Evolutionary conservation across 129 eudicot species (phyloP).

Genomic region (Lonicera japonica): DNA sequence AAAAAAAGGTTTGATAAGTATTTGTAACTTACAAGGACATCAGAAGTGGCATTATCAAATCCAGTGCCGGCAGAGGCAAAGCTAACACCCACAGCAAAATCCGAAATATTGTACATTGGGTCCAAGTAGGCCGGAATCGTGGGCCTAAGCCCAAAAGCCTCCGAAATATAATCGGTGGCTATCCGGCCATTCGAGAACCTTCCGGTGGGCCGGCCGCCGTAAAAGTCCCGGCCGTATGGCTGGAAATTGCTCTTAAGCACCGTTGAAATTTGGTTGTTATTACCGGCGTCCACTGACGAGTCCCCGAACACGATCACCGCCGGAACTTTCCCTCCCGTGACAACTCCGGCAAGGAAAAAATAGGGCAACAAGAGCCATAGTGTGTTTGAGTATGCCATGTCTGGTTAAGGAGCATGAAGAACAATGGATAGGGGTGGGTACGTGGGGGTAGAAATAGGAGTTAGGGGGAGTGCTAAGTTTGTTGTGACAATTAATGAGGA

Average conservation of each 20-base stretch:
- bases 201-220: slow-evolving; percentile 66
- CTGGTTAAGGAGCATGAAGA: neutral
- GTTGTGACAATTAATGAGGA: too few species aligned
- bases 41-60: slow-evolving; percentile 66
- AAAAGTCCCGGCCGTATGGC: slow-evolving; percentile 79
- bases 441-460: neutral
- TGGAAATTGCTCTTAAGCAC: slow-evolving; percentile 63
- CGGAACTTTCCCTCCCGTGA: slow-evolving; percentile 39
- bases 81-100: slow-evolving; percentile 63
- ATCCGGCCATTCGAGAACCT: slow-evolving; percentile 76
- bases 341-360: neutral
- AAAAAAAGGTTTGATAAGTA: too few species aligned
- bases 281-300: slow-evolving; percentile 59
- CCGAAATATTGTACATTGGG: slow-evolving; percentile 48
- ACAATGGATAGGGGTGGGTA: neutral
- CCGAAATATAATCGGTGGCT: slow-evolving; percentile 70
- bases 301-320: slow-evolving; percentile 81
- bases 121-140: slow-evolving; percentile 75
- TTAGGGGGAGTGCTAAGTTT: neutral
- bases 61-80: slow-evolving; percentile 95
- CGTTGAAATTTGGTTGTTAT: slow-evolving; percentile 25
- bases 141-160: slow-evolving; percentile 13
- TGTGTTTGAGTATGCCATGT: neutral
- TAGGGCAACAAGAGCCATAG: slow-evolving; percentile 1
- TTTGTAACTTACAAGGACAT: slow-evolving; percentile 55